These are phyloP conservation scores for Albizia julibrissin DNA, from an alignment of 306 rosid species.

Conservation along the genomic window DNA sequence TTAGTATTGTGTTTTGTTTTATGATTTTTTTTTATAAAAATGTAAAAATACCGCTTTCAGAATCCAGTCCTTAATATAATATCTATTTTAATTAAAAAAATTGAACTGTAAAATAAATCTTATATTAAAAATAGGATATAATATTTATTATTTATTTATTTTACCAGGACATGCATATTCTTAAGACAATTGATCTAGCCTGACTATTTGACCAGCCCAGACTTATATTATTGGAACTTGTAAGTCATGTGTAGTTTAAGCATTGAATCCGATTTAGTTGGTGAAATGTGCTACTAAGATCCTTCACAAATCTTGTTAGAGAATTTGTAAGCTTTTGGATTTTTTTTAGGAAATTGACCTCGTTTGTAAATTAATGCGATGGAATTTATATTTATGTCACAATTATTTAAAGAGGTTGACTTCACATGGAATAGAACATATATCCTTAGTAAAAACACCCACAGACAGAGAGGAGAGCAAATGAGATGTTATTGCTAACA, in stretches of 20 bases:
- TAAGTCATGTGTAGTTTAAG: not conserved
- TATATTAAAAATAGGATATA: no score
- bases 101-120: no score
- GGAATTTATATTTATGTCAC: not conserved
- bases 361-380: not conserved
- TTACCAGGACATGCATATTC: no score
- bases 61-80: no score
- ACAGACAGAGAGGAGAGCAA: not conserved
- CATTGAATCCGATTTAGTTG: not conserved
- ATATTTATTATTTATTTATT: no score
- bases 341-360: not conserved
- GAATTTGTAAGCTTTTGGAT: not conserved
- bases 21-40: no score
- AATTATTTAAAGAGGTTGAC: not conserved
- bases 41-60: no score
- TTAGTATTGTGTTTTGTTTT: no score
- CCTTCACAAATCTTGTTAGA: not conserved
- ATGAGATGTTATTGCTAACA: not conserved
- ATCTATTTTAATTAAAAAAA: no score
- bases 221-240: no score
- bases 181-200: no score
- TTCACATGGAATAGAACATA: not conserved
- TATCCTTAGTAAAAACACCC: not conserved
- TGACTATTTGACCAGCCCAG: no score
- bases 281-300: not conserved